Conservation (phyloP, 441 rosid species). For the Pelargonium cotyledonis region DNA sequence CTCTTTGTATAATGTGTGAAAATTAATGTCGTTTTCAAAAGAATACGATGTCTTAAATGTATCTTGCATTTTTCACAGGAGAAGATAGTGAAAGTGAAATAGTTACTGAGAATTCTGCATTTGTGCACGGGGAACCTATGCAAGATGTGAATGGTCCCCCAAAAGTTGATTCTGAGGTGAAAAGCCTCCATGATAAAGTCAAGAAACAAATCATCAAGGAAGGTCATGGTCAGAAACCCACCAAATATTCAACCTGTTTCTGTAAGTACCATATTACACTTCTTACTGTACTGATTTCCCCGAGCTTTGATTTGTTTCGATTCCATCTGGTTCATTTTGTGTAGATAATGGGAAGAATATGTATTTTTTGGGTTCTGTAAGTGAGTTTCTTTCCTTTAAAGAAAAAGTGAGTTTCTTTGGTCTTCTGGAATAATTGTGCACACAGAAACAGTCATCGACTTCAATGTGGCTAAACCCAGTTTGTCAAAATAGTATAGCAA, state of each 20-base stretch:
- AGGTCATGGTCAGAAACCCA: slow-evolving; percentile 83
- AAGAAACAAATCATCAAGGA: slow-evolving; percentile 81
- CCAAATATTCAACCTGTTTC: slow-evolving; percentile 88
- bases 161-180: slow-evolving; percentile 56
- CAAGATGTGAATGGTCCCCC: slow-evolving; percentile 57
- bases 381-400: not conserved
- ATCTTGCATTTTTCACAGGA: slow-evolving; percentile 20
- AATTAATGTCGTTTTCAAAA: not conserved
- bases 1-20: not conserved
- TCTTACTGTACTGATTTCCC: not conserved
- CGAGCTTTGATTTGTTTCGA: not conserved
- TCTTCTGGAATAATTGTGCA: not conserved
- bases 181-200: slow-evolving; percentile 71
- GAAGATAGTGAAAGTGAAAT: slow-evolving; percentile 53
- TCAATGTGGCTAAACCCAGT: not conserved
- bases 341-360: not conserved
- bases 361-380: not conserved
- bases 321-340: not conserved
- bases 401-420: not conserved
- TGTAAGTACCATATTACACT: slow-evolving; percentile 38
- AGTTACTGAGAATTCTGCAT: slow-evolving; percentile 46
- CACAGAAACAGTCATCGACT: not conserved
- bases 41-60: not conserved
- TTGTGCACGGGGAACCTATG: slow-evolving; percentile 52
- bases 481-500: not conserved